Evolutionary conservation across 2,329 filamentous ascomycete species (phyloP).

Genomic region (Fusarium pseudonygamai): DNA sequence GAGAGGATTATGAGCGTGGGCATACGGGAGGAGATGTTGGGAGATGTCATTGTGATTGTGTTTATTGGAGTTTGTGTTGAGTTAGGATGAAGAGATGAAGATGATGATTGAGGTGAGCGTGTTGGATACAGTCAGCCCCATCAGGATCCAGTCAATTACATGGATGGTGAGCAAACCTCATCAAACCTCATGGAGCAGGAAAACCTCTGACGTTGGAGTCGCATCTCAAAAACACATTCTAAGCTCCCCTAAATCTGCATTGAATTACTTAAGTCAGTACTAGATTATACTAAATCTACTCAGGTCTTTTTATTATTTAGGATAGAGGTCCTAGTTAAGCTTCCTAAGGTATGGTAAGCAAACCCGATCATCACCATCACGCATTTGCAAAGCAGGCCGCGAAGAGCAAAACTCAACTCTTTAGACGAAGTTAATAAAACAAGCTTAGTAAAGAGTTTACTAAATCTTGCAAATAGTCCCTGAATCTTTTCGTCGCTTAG

Average conservation of each 20-base stretch:
- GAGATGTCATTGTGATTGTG: not conserved
- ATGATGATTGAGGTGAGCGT: not conserved
- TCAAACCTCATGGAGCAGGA: no score
- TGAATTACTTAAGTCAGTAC: no score
- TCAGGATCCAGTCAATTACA: not conserved
- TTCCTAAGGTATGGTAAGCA: not conserved
- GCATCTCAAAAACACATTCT: no score
- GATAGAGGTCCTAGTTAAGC: not conserved
- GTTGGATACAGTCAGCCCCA: slow-evolving; percentile 7
- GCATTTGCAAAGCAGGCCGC: not conserved
- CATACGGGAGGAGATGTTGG: slow-evolving; percentile 13
- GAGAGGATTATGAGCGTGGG: slow-evolving; percentile 24
- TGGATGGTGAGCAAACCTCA: not conserved
- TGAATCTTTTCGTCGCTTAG: accelerated
- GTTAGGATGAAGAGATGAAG: not conserved
- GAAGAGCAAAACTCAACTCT: not conserved
- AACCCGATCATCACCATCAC: not conserved
- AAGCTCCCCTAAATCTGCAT: not conserved
- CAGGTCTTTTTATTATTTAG: not conserved
- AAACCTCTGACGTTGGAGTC: not conserved
- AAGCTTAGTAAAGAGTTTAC: no score
- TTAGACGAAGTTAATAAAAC: not conserved
- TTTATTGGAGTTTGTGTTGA: not conserved
- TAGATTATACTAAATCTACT: accelerated
- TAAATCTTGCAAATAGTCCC: accelerated